Evolutionary conservation across 148 eudicot species (phyloP).

Genomic region (Polygonum aviculare): DNA sequence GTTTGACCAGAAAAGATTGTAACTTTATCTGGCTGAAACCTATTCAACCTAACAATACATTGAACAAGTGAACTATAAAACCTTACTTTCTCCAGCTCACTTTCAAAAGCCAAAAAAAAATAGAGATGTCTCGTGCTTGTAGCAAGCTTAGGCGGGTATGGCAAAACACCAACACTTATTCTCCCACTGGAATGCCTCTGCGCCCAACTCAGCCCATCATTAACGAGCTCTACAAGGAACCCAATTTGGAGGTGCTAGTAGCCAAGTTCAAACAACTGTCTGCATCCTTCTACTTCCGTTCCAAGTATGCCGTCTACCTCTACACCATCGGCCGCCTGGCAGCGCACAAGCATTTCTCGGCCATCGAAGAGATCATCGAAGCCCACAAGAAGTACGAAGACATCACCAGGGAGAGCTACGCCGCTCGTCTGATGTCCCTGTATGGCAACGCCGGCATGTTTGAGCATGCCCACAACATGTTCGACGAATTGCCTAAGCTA

Average conservation of each 20-base stretch:
- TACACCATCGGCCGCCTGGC: constrained; percentile 45
- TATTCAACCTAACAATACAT: too few relatives aligned
- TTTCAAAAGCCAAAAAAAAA: too few relatives aligned
- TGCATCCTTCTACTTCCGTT: constrained; percentile 23
- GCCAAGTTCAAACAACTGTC: constrained; percentile 32
- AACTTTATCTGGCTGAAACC: neutral
- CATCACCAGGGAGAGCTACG: constrained; percentile 40
- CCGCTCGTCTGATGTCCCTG: constrained; percentile 28
- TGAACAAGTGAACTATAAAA: too few relatives aligned
- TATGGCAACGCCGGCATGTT: constrained; percentile 63
- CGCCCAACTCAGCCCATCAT: neutral
- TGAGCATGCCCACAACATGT: constrained; percentile 53
- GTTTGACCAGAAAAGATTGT: neutral
- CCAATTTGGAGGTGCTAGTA: constrained; percentile 1
- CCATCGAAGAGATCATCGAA: constrained; percentile 57
- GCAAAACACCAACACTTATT: neutral
- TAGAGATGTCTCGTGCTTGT: neutral
- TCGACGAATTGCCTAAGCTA: constrained; percentile 60
- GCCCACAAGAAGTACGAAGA: constrained; percentile 45
- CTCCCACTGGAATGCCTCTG: neutral
- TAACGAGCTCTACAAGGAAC: constrained; percentile 3
- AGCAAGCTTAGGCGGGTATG: neutral
- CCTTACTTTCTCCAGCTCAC: too few relatives aligned
- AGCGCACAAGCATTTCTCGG: constrained; percentile 26
- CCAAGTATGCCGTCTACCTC: constrained; percentile 26